phyloP scores from a whole-genome alignment of 179 eudicot species.

The Amaranthus tricolor region DNA sequence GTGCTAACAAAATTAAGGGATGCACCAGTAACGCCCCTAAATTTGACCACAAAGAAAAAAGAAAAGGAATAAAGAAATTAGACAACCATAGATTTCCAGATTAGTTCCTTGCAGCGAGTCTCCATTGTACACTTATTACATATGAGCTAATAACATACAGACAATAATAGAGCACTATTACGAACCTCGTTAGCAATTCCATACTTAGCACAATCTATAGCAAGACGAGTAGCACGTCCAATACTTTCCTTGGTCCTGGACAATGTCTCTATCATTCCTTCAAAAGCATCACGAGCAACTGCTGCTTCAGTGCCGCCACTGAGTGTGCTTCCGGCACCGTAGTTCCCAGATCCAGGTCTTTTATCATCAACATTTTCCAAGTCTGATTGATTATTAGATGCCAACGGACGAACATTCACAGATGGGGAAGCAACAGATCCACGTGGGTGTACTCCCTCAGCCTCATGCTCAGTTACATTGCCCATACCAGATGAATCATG shows the following conservation, averaged over 20 bases:
- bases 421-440: constrained; percentile 49
- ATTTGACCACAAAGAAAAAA: neutral
- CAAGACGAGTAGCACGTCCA: constrained; percentile 98
- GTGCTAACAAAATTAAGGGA: neutral
- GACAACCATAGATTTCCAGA: neutral
- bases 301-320: constrained; percentile 97
- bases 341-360: constrained; percentile 51
- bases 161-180: neutral
- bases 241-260: constrained; percentile 98
- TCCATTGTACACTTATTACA: neutral
- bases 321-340: constrained; percentile 54
- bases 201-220: constrained; percentile 95
- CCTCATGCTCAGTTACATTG: constrained; percentile 39
- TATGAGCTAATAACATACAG: neutral
- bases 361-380: constrained; percentile 62
- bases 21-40: neutral
- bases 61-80: neutral
- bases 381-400: constrained; percentile 39
- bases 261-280: constrained; percentile 98
- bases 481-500: constrained; percentile 40
- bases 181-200: constrained; percentile 94
- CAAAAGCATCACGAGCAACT: constrained; percentile 99
- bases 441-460: constrained; percentile 34
- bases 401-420: constrained; percentile 32
- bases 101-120: no score